phyloP scores from a whole-genome alignment of 768 basidiomycete genomes.

The Candolleomyces aberdarensis region DNA sequence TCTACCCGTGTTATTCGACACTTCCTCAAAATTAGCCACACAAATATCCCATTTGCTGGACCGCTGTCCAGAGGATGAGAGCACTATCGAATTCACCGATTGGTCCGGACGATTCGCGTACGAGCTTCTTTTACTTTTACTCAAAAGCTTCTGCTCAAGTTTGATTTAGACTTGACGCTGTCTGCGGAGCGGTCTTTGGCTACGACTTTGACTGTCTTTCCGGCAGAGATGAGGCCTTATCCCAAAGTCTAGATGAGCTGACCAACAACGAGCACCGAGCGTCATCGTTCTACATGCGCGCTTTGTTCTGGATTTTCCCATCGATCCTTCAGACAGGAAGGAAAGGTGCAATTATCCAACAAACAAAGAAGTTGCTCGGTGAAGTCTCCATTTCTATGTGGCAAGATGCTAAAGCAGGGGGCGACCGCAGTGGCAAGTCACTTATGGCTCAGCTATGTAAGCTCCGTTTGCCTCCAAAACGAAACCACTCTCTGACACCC shows the following conservation, averaged over 20 bases:
- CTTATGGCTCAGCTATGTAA: constrained; percentile 56
- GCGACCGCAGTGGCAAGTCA: constrained; percentile 42
- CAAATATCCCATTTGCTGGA: constrained; percentile 52
- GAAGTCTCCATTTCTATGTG: constrained; percentile 49
- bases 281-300: constrained; percentile 63
- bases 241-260: constrained; percentile 52
- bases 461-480: constrained; percentile 9
- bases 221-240: constrained; percentile 35
- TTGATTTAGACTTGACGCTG: constrained; percentile 48
- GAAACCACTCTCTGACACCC: neutral
- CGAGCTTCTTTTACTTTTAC: constrained; percentile 16
- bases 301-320: constrained; percentile 60
- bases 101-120: constrained; percentile 64
- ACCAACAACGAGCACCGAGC: constrained; percentile 58
- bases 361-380: constrained; percentile 52
- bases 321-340: constrained; percentile 52
- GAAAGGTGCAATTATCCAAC: constrained; percentile 56
- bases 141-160: neutral
- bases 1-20: constrained; percentile 52
- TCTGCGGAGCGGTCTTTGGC: constrained; percentile 60
- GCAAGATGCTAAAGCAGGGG: constrained; percentile 47
- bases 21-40: constrained; percentile 45
- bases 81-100: constrained; percentile 51
- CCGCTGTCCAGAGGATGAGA: constrained; percentile 31
- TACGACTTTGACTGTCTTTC: constrained; percentile 59